Base-by-base conservation (phyloP, 768 basidiomycete genomes). In the Boletus edulis region DNA sequence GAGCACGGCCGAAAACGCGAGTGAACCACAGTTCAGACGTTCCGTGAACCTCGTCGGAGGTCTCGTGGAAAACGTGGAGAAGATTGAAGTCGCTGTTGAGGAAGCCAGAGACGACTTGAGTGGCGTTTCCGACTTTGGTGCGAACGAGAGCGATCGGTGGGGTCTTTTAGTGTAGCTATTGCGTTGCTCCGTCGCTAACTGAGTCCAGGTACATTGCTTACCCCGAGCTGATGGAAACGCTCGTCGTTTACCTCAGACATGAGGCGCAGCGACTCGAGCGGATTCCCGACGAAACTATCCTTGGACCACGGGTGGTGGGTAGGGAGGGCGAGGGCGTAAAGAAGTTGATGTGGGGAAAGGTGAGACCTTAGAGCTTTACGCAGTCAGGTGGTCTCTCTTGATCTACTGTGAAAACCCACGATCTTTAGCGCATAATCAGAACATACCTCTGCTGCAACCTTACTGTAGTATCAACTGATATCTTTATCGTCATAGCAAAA, bases 11-110 rank as follows among this genome's bases (percentile, higher is more conserved):
- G 45, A 67, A 46, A 20, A 43, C 2, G 27, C 22, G 7, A 35
- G 24, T 15, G 42, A 41, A 37, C 31, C 41, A 14, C 64, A 39
- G 17, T 89, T 83, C 72, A 74, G 86, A 35, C 81, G 86, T 8
- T 74, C 84, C 0, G 80, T 90, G 31, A 89, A 90, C 61, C 79
- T 87, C n/a, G 81, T 83, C 8, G 86, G 87, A 2, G 84, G 86
- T 7, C 75, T 79, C 47, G 79, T 84, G 5, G 82, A 84, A 42
- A 79, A 85, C 55, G 77, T 85, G 17, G 72, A 79, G 18, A 83
- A 83, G 56, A 62, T 87, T 27, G 78, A 82, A 52, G 66, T 86
- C 17, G 79, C 80, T 46, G 76, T 75, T 47, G 86, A 86, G 64
- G 84, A 86, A 62, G 62, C 72, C 17, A 75, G 69, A 22, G 88